Evolutionary conservation across 1,284 basidiomycete genomes (phyloP), one percentile per base, ranked within the genome.

Genomic region (Malassezia nana): DNA sequence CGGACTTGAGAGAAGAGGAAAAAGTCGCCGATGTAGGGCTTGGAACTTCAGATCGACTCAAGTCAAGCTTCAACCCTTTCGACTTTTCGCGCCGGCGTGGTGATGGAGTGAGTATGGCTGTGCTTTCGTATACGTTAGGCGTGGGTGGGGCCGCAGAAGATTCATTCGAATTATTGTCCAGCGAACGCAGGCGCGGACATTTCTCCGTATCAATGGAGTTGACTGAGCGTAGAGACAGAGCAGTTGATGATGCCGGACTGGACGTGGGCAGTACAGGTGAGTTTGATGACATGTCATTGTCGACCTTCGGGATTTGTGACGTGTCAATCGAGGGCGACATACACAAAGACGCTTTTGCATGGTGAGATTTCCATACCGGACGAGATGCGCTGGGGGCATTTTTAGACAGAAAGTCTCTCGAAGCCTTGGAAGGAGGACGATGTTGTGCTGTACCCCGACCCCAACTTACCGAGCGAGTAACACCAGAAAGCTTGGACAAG

Each of bases 391-490:
- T 10, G 10, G 35, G 18, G 18, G n/a, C 1, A 10, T 38, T 38
- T 38, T 18, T 20, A 15, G 35, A 38, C 8, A 20, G 18, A 6
- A 10, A 6, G 4, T 38, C 35, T 38, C 15, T 38, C 35, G 4
- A 18, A 7, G 35, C 8, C 18, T 38, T 38, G 40, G 16, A 10
- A 6, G 35, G n/a, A 6, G 40, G 40, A 24, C 40, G 40, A 26
- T 42, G 24, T 18, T 41, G 30, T 16, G 44, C 44, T 13, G 48
- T 25, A 5, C 39, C 31, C 15, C 54, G 47, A 24, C 54, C 54
- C 54, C 54, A 56, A 7, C 48, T 51, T 15, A 56, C 54, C 1
- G 54, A 56, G 30, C 54, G 48, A 16, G 44, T 56, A 9, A 56
- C 54, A 12, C 54, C 54, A 4, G 54, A 33, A 3, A 56, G 40